Base-by-base conservation (phyloP, 148 eudicot species). In the Silene uniflora region DNA sequence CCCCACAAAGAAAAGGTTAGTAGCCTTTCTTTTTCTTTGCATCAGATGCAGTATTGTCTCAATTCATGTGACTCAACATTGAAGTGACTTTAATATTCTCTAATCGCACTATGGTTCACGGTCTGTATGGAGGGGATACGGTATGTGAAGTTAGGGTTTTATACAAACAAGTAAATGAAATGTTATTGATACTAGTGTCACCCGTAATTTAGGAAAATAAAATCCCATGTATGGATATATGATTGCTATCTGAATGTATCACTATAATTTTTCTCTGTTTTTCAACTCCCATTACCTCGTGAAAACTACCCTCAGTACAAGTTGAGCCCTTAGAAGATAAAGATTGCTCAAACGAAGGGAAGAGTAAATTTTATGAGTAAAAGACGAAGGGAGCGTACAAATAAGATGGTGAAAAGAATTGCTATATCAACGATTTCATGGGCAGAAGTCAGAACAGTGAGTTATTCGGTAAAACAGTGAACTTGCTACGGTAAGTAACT, bases 391-490 rank as follows among this genome's bases (percentile, higher is more conserved):
- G n/a, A n/a, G n/a, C n/a, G n/a, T n/a, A n/a, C 17, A 52, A 52
- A 52, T 52, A 52, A 9, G 44, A 39, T 7, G 7, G 0, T 39
- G 10, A 39, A 39, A 39, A 39, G 5, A 52, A 13, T 12, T 13
- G 56, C 18, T 13, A 13, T 52, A 52, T 52, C 18, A 52, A 52
- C 10, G 56, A 12, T 52, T 52, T 52, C 5, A 52, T 52, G 56
- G 55, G 39, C 39, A 35, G 39, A 35, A 35, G 39, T 35, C 55
- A 49, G 55, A 49, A 49, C 14, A 49, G 14, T 49, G 55, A 10
- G 58, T 74, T 74, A 74, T 74, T 74, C 60, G 23, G 77, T 74
- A 61, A 64, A 74, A 19, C 55, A 10, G 11, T 49, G 16, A 49
- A 49, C 55, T 49, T 13, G 56, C 56, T 14, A 52, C 3, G 56